Conservation (phyloP, 2,329 filamentous ascomycete species). For the Microcyclosporella mali region DNA sequence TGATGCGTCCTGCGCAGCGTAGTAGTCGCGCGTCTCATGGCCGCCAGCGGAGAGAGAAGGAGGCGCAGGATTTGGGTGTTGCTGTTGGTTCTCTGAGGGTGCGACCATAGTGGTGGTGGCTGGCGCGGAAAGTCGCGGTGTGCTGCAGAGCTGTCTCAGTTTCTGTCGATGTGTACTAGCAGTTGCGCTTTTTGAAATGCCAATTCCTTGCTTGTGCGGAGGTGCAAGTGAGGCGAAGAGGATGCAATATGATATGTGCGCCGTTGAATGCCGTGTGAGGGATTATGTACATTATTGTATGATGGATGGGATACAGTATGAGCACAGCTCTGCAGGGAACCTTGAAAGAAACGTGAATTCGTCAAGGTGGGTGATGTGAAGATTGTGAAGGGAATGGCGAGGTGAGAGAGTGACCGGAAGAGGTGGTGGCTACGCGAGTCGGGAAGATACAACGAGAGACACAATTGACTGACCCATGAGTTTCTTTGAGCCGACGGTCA, state of each 20-base stretch:
- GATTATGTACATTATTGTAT: constrained; percentile 10
- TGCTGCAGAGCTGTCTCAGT: constrained; percentile 12
- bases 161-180: background rate
- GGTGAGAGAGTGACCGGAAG: background rate
- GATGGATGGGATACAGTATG: constrained; percentile 1
- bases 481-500: constrained; percentile 27
- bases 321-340: constrained; percentile 12
- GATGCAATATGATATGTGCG: background rate
- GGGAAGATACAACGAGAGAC: constrained; percentile 23
- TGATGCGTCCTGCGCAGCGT: constrained; percentile 49
- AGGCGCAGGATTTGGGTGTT: constrained; percentile 50
- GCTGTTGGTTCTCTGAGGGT: constrained; percentile 49
- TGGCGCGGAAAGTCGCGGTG: constrained; percentile 23
- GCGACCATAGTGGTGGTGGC: constrained; percentile 39
- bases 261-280: constrained; percentile 2
- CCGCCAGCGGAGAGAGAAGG: constrained; percentile 55
- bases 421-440: constrained; percentile 19
- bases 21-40: constrained; percentile 57
- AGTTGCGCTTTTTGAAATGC: constrained; percentile 2
- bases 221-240: background rate
- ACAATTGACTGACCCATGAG: constrained; percentile 26
- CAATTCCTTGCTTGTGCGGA: background rate
- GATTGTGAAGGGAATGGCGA: constrained; percentile 1
- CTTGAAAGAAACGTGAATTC: constrained; percentile 19
- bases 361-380: constrained; percentile 5